Percentiles rank a stretch among this genome's conserved stretches.
phyloP scores from a whole-genome alignment of 2,329 filamentous ascomycete species.

The Aspergillus alliaceus region DNA sequence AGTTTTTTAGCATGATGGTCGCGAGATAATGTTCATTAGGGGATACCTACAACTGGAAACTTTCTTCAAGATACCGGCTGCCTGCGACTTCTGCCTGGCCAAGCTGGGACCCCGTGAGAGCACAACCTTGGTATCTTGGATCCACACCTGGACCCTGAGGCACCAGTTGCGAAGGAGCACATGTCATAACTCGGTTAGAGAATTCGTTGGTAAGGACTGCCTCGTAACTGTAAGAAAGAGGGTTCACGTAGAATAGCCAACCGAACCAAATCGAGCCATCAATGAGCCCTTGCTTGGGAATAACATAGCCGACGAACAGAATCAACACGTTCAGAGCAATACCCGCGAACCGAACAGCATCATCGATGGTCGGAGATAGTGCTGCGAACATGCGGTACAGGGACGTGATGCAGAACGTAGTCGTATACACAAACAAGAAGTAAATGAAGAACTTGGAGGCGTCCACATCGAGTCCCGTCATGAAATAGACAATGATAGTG shows the following conservation, averaged over 20 bases:
- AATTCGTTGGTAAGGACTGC: slow-evolving; percentile 69
- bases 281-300: slow-evolving; percentile 62
- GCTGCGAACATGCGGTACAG: slow-evolving; percentile 68
- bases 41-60: slow-evolving; percentile 51
- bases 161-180: slow-evolving; percentile 59
- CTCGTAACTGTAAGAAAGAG: slow-evolving; percentile 64
- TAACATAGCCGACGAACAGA: slow-evolving; percentile 68
- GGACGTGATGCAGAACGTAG: slow-evolving; percentile 61
- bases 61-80: slow-evolving; percentile 53
- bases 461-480: slow-evolving; percentile 58
- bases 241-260: slow-evolving; percentile 59
- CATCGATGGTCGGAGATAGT: slow-evolving; percentile 63
- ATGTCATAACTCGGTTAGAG: slow-evolving; percentile 56
- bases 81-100: slow-evolving; percentile 55
- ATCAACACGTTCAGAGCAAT: slow-evolving; percentile 61
- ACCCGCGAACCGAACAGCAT: slow-evolving; percentile 65
- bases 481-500: slow-evolving; percentile 65
- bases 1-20: not conserved
- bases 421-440: slow-evolving; percentile 64
- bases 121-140: slow-evolving; percentile 61
- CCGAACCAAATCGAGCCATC: slow-evolving; percentile 65
- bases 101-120: slow-evolving; percentile 57
- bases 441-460: slow-evolving; percentile 67
- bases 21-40: no score
- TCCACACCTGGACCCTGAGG: slow-evolving; percentile 59